phyloP scores from a whole-genome alignment of 1,284 basidiomycete species.

The Earliella scabrosa region DNA sequence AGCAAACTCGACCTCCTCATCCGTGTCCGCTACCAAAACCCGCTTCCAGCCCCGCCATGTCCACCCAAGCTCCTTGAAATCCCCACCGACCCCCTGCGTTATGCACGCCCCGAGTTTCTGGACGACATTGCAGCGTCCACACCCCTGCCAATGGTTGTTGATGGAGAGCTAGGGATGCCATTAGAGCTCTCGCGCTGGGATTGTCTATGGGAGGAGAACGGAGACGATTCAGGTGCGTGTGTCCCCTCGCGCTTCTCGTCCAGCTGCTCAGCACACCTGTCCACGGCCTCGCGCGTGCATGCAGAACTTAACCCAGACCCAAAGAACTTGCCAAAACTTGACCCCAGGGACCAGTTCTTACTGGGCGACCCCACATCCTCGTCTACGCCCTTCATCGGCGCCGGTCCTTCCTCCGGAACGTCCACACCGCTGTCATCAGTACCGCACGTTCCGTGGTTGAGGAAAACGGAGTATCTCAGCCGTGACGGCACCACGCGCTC shows the following conservation, averaged over 20 bases:
- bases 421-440: slow-evolving; percentile 41
- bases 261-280: neutral
- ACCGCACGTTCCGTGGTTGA: slow-evolving; percentile 82
- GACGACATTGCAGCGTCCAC: slow-evolving; percentile 80
- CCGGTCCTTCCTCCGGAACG: slow-evolving; percentile 31
- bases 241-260: neutral
- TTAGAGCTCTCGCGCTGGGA: slow-evolving; percentile 85
- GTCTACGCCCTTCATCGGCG: slow-evolving; percentile 39
- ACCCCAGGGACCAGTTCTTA: slow-evolving; percentile 74
- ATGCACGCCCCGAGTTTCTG: slow-evolving; percentile 84
- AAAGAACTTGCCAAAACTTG: slow-evolving; percentile 61
- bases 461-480: slow-evolving; percentile 87
- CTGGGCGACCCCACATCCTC: slow-evolving; percentile 61
- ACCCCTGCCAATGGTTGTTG: slow-evolving; percentile 90
- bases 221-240: slow-evolving; percentile 67
- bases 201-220: slow-evolving; percentile 81
- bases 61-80: slow-evolving; percentile 92
- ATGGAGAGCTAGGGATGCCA: slow-evolving; percentile 94
- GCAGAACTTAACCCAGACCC: slow-evolving; percentile 73
- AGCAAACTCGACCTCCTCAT: slow-evolving; percentile 88
- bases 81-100: slow-evolving; percentile 83
- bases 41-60: slow-evolving; percentile 91
- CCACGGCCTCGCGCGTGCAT: neutral
- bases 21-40: slow-evolving; percentile 91
- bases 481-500: slow-evolving; percentile 59